Conservation (phyloP, 768 basidiomycete genomes). For the Suillus decipiens region DNA sequence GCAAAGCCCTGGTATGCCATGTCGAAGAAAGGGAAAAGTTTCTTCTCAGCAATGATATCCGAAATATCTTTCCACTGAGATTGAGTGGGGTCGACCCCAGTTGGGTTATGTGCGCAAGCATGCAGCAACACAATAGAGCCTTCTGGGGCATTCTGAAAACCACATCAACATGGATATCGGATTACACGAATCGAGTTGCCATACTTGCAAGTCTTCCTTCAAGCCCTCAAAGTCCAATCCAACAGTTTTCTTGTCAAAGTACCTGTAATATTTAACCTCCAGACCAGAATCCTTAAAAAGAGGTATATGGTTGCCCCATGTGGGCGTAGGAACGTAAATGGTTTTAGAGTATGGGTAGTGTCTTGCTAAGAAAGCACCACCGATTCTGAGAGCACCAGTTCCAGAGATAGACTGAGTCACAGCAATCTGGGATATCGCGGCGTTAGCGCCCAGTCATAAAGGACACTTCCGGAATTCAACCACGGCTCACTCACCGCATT, state of each 20-base stretch:
- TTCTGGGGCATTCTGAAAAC: conserved; percentile 62
- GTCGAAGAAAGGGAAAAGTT: conserved; percentile 97
- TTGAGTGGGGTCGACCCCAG: conserved; percentile 92
- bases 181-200: conserved; percentile 22
- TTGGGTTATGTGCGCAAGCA: conserved; percentile 99
- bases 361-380: conserved; percentile 86
- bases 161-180: conserved; percentile 14
- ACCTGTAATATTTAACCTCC: conserved; percentile 89
- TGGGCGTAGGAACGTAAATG: conserved; percentile 90
- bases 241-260: conserved; percentile 91
- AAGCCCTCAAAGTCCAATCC: conserved; percentile 92
- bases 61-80: conserved; percentile 93
- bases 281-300: conserved; percentile 94
- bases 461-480: background rate
- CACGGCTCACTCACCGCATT: conserved; percentile 58
- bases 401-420: conserved; percentile 96
- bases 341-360: conserved; percentile 86
- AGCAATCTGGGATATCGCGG: conserved; percentile 55
- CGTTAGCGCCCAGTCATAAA: conserved; percentile 10
- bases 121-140: conserved; percentile 87
- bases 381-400: conserved; percentile 95
- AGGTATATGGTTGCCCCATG: conserved; percentile 97
- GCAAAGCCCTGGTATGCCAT: conserved; percentile 99
- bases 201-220: conserved; percentile 81
- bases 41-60: conserved; percentile 82